Base-by-base conservation (phyloP, 768 basidiomycete genomes). In the Pisolithus albus region DNA sequence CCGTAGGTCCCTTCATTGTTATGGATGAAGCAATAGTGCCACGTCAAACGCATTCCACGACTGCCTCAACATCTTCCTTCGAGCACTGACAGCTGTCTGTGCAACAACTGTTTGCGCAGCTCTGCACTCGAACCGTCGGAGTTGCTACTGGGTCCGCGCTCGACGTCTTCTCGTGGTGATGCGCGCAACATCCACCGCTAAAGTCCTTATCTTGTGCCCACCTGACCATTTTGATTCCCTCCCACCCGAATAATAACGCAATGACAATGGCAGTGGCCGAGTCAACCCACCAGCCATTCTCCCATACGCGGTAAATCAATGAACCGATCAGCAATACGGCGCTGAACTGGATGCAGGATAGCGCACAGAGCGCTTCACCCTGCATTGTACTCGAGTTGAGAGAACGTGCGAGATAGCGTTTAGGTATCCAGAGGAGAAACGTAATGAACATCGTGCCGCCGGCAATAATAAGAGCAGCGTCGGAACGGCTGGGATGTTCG, bases 271-370 rank as follows among this genome's bases (percentile, higher is more conserved):
- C 64, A 10, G 75, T 76, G n/a, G 68, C 69, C 18, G 70, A 59
- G 50, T 77, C 76, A 11, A 75, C 60, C 75, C 76, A 77, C 76
- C 75, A 76, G 0, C 75, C 76, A n/a, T 72, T 69, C 6, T 59
- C 52, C 75, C 75, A 75, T 4, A 69, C 55, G 7, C 67, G 59
- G 41, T 63, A 75, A 26, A 75, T 63, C 45, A 75, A 50, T 5
- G 69, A 67, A 1, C 75, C 76, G 2, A 71, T 38, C 50, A 77
- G 71, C 13, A 77, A 58, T 2, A 77, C 73, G 19, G 65, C 37
- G 0, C 74, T 76, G 28, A 77, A 67, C 50, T 77, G 68, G 38
- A 70, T 66, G 54, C 76, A 77, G 26, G 67, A 69, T 9, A 77
- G 66, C 0, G 72, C 68, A 28, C 75, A 77, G 36, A 68, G 61